Conservation (phyloP, 192 early-diverging fungal genomes). For the Coemansia javaensis region DNA sequence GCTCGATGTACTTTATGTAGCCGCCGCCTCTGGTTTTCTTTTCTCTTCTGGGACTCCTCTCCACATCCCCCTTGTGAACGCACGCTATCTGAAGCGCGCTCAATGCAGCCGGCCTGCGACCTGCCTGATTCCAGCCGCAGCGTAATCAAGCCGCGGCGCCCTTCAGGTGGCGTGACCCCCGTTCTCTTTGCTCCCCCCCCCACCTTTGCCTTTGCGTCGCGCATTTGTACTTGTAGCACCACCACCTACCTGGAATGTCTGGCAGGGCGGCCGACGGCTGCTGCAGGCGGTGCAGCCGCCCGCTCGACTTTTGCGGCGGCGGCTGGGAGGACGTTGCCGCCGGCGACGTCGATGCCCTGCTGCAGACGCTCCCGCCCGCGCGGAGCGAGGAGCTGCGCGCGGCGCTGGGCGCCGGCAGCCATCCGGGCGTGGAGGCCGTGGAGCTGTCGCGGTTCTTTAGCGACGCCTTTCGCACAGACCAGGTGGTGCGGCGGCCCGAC, state of each 20-base stretch:
- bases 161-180: too few species aligned
- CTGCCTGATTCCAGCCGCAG: too few species aligned
- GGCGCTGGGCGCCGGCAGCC: neutral
- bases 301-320: constrained; percentile 9
- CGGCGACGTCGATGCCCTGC: constrained; percentile 5
- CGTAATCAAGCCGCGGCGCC: too few species aligned
- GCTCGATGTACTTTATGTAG: constrained; percentile 32
- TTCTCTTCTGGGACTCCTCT: too few species aligned
- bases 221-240: too few species aligned
- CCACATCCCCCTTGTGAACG: too few species aligned
- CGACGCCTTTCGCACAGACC: constrained; percentile 34
- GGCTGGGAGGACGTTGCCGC: constrained; percentile 15
- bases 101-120: too few species aligned
- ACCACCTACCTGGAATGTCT: neutral
- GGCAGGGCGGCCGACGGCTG: neutral
- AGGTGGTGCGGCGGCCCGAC: constrained; percentile 3
- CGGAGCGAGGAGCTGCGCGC: constrained; percentile 12
- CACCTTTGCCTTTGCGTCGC: too few species aligned
- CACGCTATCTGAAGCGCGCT: too few species aligned
- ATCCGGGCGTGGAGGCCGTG: neutral
- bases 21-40: neutral
- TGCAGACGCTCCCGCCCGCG: constrained; percentile 24
- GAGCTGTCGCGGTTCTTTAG: constrained; percentile 30
- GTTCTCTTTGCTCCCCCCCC: too few species aligned
- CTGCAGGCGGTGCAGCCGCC: constrained; percentile 31